Percentiles rank a stretch among this genome's conserved stretches.
Conservation (phyloP, 202 grass and related monocot genomes). For the Panicum virgatum region DNA sequence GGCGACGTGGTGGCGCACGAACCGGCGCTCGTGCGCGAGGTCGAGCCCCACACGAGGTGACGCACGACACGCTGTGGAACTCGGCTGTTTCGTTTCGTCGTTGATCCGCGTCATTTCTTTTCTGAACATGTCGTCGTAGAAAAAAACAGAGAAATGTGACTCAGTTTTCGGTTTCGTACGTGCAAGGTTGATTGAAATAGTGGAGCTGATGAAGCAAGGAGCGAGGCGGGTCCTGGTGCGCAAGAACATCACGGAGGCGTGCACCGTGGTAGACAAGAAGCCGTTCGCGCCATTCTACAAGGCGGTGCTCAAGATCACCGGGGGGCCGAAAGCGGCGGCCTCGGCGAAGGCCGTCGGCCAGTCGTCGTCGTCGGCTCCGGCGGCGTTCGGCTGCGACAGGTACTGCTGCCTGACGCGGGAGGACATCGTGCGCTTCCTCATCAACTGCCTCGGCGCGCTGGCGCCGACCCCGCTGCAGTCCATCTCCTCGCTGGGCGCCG, state of each 20-base stretch:
- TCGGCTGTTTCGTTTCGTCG: too few species aligned
- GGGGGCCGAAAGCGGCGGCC: not conserved
- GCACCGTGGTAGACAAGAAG: conserved; percentile 46
- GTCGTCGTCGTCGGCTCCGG: not conserved
- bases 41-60: conserved; percentile 57
- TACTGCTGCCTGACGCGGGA: conserved; percentile 67
- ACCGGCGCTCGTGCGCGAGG: conserved; percentile 44
- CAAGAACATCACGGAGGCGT: conserved; percentile 41
- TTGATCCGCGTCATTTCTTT: not conserved
- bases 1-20: conserved; percentile 58
- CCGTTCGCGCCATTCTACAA: conserved; percentile 55
- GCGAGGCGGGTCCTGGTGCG: conserved; percentile 48
- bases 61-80: not conserved
- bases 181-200: conserved; percentile 57
- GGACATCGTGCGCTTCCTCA: conserved; percentile 66
- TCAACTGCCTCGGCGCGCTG: conserved; percentile 63
- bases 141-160: too few species aligned
- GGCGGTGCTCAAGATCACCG: conserved; percentile 44
- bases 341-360: not conserved
- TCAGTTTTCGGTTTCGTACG: not conserved
- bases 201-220: conserved; percentile 72
- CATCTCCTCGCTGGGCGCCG: conserved; percentile 57
- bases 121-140: too few species aligned
- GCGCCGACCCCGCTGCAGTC: conserved; percentile 63
- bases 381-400: conserved; percentile 38